Conservation (phyloP, 2,329 filamentous ascomycete species). For the Aspergillus ochraceus region DNA sequence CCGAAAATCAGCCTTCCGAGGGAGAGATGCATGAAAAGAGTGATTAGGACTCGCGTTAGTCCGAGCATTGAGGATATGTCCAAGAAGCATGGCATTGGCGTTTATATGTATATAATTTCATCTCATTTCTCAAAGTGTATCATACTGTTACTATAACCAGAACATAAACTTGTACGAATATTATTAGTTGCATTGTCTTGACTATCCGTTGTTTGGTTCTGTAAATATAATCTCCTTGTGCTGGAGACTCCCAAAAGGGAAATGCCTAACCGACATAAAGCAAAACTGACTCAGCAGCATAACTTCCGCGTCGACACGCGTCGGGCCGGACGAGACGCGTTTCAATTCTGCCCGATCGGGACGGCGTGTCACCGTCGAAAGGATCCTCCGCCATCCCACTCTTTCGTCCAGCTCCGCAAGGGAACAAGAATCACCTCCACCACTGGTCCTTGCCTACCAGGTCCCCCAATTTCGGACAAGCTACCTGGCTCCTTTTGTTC, state of each 20-base stretch:
- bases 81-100: not conserved
- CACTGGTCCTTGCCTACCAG: not conserved
- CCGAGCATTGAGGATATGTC: not conserved
- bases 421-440: not conserved
- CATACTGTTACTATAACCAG: not conserved
- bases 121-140: conserved; percentile 3
- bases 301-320: conserved; percentile 14
- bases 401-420: conserved; percentile 9
- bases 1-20: not conserved
- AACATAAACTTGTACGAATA: not conserved
- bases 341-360: conserved; percentile 37
- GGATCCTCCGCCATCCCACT: conserved; percentile 24
- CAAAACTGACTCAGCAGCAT: conserved; percentile 21
- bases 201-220: not conserved
- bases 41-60: not conserved
- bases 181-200: not conserved
- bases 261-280: not conserved
- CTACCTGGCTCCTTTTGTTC: not conserved
- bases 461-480: not conserved
- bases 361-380: conserved; percentile 23
- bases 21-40: not conserved
- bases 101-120: conserved; percentile 8
- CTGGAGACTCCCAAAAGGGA: not conserved
- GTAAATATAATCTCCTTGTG: not conserved
- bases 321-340: conserved; percentile 23